phyloP scores from a whole-genome alignment of 2,329 filamentous ascomycete genomes.

The Apiospora pterosperma region DNA sequence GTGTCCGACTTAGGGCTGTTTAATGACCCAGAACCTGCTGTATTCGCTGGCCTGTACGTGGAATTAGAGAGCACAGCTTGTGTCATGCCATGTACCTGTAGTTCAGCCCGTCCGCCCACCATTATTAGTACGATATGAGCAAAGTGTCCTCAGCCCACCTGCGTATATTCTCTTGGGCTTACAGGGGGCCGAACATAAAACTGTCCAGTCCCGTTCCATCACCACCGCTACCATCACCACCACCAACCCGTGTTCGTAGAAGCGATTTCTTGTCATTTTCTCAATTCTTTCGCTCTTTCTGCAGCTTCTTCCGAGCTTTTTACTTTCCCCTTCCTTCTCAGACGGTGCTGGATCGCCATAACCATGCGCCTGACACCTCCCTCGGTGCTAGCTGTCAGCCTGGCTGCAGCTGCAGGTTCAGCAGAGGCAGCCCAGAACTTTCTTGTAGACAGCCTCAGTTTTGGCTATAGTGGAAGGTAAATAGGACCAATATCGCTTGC shows the following conservation, averaged over 20 bases:
- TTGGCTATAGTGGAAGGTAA: constrained; percentile 67
- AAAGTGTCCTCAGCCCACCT: constrained; percentile 6
- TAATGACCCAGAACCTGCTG: too few relatives aligned
- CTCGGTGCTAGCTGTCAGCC: constrained; percentile 36
- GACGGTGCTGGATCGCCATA: constrained; percentile 8
- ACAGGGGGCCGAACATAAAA: background rate
- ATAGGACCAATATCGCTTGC: background rate
- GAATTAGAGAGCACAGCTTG: too few relatives aligned
- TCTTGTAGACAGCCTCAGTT: constrained; percentile 71
- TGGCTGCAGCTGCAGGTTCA: constrained; percentile 38
- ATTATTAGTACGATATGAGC: background rate
- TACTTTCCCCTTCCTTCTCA: background rate
- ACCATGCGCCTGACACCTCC: constrained; percentile 41
- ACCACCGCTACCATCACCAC: background rate
- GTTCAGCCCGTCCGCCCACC: background rate
- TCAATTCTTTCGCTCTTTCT: background rate
- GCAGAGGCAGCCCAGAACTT: constrained; percentile 58
- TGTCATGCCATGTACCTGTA: background rate
- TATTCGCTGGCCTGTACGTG: too few relatives aligned
- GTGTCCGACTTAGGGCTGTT: too few relatives aligned
- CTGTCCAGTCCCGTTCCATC: background rate
- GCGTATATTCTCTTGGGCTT: background rate
- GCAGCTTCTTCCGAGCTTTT: background rate
- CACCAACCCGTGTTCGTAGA: background rate
- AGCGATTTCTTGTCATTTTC: background rate